A percentile compares a stretch with the other conserved stretches of the same genome.
Conservation (phyloP, 208 protist species). For the Entamoeba histolytica region DNA sequence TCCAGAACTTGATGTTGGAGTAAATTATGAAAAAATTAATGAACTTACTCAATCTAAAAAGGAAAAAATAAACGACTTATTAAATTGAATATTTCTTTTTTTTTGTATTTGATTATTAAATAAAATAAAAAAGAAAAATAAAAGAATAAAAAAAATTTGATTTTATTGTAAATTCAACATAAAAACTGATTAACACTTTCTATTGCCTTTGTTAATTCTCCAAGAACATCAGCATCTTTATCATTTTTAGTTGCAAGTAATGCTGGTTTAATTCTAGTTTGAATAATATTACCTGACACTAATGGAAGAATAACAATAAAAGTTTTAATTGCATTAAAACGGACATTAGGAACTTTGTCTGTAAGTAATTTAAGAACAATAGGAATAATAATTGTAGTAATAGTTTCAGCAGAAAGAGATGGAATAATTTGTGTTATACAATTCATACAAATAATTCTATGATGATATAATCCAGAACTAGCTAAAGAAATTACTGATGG, state of each 20-base stretch:
- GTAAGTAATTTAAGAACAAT: not conserved
- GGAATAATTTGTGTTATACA: not conserved
- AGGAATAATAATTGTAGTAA: not conserved
- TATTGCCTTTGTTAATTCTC: not conserved
- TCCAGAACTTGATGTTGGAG: not conserved
- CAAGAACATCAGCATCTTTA: not conserved
- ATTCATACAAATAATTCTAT: not conserved
- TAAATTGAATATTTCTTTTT: too few species aligned
- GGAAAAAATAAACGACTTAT: not conserved
- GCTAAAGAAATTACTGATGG: not conserved
- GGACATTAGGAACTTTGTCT: not conserved
- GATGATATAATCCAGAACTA: not conserved
- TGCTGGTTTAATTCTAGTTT: not conserved
- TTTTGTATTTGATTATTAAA: too few species aligned
- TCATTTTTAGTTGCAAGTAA: not conserved
- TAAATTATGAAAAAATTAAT: not conserved
- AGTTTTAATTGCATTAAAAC: not conserved
- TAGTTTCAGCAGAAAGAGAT: not conserved
- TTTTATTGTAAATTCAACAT: not conserved
- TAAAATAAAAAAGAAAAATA: too few species aligned
- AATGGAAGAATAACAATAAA: not conserved
- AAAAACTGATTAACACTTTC: not conserved
- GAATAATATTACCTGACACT: not conserved
- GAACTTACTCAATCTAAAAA: not conserved
- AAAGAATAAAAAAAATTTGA: too few species aligned